These are phyloP conservation scores for Cladosporium velox DNA, from an alignment of 2,329 filamentous ascomycete species.

Conservation along the genomic window DNA sequence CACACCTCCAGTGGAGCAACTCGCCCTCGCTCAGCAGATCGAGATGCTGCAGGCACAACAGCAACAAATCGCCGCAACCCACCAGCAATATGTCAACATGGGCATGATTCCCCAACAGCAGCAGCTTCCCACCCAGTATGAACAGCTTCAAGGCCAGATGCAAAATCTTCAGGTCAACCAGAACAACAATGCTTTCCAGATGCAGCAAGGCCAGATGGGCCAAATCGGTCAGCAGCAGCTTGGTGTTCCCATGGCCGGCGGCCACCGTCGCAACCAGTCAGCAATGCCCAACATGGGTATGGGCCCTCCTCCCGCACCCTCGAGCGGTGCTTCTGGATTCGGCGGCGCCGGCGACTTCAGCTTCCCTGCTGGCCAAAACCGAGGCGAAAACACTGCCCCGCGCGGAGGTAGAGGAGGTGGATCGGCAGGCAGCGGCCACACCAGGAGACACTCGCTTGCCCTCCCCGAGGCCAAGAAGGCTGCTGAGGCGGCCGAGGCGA, in stretches of 20 bases:
- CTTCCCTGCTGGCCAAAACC: slow-evolving; percentile 35
- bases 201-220: slow-evolving; percentile 68
- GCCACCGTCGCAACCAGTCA: slow-evolving; percentile 95
- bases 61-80: slow-evolving; percentile 92
- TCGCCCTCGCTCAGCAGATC: slow-evolving; percentile 97
- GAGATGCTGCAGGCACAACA: slow-evolving; percentile 96
- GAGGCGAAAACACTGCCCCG: slow-evolving; percentile 62
- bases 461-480: slow-evolving; percentile 97
- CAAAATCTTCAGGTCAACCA: slow-evolving; percentile 71
- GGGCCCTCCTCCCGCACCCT: slow-evolving; percentile 77
- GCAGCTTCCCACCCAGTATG: slow-evolving; percentile 72
- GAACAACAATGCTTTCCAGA: slow-evolving; percentile 72
- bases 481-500: slow-evolving; percentile 93
- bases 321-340: slow-evolving; percentile 74
- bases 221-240: slow-evolving; percentile 56
- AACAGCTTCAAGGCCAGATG: slow-evolving; percentile 77
- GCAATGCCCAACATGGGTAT: slow-evolving; percentile 90
- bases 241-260: slow-evolving; percentile 70
- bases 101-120: slow-evolving; percentile 89
- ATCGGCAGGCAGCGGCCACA: slow-evolving; percentile 73
- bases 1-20: slow-evolving; percentile 77
- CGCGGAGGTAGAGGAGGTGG: slow-evolving; percentile 70
- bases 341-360: slow-evolving; percentile 73
- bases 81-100: slow-evolving; percentile 98
- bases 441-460: slow-evolving; percentile 90